Conservation (phyloP, 1,284 basidiomycete genomes). For the Inonotus obliquus region DNA sequence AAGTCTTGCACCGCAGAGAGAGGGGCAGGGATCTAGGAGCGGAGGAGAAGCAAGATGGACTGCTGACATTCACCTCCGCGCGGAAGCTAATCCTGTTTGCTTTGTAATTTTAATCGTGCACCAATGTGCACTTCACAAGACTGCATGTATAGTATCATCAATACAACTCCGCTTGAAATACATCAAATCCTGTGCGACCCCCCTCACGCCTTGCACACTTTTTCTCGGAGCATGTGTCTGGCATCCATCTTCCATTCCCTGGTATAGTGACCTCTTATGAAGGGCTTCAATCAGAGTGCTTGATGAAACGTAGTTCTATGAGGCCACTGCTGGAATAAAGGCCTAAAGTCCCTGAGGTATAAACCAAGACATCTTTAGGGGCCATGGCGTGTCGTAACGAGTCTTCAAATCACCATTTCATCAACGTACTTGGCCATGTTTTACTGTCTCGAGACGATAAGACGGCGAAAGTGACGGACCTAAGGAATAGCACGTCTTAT, state of each 20-base stretch:
- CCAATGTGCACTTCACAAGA: background rate
- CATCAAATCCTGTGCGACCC: background rate
- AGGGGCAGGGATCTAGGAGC: background rate
- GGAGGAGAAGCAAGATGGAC: background rate
- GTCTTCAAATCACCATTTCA: too few species aligned
- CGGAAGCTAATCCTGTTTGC: background rate
- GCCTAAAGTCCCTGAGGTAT: background rate
- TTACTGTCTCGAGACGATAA: background rate
- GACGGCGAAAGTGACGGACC: background rate
- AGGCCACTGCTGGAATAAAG: background rate
- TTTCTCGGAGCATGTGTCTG: background rate
- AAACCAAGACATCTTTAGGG: background rate
- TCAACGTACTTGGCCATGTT: too few species aligned
- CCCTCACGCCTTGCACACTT: background rate
- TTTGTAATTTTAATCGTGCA: background rate
- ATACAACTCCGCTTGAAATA: conserved; percentile 4
- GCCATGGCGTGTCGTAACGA: too few species aligned
- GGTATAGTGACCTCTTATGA: background rate
- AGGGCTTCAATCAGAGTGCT: background rate
- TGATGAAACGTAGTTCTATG: background rate
- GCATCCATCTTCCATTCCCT: background rate
- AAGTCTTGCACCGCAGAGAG: background rate
- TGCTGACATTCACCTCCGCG: background rate
- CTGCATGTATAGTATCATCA: background rate
- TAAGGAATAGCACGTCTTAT: background rate